Base-by-base conservation (phyloP, 345 rosid genomes). In the Ceriops decandra region DNA sequence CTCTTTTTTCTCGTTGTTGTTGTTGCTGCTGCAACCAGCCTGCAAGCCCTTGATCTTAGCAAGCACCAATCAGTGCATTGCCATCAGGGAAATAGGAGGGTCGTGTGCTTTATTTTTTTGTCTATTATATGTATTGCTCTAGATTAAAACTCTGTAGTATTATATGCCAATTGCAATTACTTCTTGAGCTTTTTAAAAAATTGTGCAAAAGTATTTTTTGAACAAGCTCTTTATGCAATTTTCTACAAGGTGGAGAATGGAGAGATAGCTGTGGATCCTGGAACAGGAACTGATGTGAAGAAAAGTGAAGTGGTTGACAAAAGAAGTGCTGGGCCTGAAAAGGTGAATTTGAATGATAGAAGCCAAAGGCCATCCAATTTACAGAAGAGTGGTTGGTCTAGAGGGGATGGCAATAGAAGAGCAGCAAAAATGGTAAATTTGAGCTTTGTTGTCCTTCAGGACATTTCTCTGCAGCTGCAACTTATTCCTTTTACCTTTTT, bases 201-300 rank as follows among this genome's bases (percentile, higher is more conserved):
- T 15, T 59, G 38, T 42, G n/a, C 24, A 4, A 62, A 11, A n/a
- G 17, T 17, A 11, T 42, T 42, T 42, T 42, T 3, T 3, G 49
- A 38, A 42, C 15, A 5, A 11, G 49, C 1, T 42, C 17, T 42
- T 42, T 2, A 42, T 42, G 17, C 19, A 19, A 42, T n/a, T 72
- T 22, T 51, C 46, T 22, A 57, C 76, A 76, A 86, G 92, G 82
- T 88, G 67, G 87, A 87, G 70, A 93, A 91, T 67, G 96, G 87
- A 57, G 96, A 88, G 85, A 82, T 79, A 36, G 53, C 67, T 21
- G 87, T 81, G 75, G 89, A 73, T 66, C 79, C 70, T 28, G 86
- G 57, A 24, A 60, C 36, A 20, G 71, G 63, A 47, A 76, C 74
- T 69, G 88, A 83, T 49, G 75, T 19, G 57, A 83, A 60, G 60